Evolutionary conservation across 352 stramenopile genomes (phyloP).

Genomic region (Chrysophaeum taylorii): DNA sequence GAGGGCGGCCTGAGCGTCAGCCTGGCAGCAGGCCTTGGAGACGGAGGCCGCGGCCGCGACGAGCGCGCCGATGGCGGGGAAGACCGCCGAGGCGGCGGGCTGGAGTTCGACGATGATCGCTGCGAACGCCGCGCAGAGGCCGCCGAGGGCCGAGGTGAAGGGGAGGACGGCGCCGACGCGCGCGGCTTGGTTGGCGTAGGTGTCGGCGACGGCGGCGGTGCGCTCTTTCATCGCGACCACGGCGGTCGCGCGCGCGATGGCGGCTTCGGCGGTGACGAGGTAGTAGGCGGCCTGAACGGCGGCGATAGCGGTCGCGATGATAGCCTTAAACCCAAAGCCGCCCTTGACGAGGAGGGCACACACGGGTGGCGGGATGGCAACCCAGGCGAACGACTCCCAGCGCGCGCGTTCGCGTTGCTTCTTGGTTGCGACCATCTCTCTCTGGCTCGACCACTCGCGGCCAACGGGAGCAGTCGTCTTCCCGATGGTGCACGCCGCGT

Average conservation of each 20-base stretch:
- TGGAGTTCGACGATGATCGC: slow-evolving; percentile 52
- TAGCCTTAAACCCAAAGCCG: slow-evolving; percentile 45
- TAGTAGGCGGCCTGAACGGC: slow-evolving; percentile 50
- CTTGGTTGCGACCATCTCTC: neutral
- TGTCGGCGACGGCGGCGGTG: slow-evolving; percentile 52
- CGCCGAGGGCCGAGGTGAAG: slow-evolving; percentile 51
- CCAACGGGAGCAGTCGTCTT: neutral
- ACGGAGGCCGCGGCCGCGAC: slow-evolving; percentile 25
- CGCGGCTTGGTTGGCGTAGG: slow-evolving; percentile 55
- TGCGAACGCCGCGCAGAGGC: slow-evolving; percentile 49
- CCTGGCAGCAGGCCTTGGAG: slow-evolving; percentile 23
- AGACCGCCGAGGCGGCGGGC: slow-evolving; percentile 10
- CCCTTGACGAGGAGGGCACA: no score
- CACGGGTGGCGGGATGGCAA: no score
- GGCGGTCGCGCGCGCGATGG: slow-evolving; percentile 42
- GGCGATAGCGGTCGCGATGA: slow-evolving; percentile 46
- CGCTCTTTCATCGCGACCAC: slow-evolving; percentile 50
- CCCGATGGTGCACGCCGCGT: no score
- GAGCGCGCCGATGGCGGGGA: slow-evolving; percentile 17
- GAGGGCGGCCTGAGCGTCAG: neutral
- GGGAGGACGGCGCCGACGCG: slow-evolving; percentile 48
- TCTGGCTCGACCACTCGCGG: neutral
- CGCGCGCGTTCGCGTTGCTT: no score
- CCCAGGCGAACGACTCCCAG: no score
- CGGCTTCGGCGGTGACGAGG: slow-evolving; percentile 42